Conservation (phyloP, 495 filamentous ascomycete genomes). For the Rhypophila decipiens region DNA sequence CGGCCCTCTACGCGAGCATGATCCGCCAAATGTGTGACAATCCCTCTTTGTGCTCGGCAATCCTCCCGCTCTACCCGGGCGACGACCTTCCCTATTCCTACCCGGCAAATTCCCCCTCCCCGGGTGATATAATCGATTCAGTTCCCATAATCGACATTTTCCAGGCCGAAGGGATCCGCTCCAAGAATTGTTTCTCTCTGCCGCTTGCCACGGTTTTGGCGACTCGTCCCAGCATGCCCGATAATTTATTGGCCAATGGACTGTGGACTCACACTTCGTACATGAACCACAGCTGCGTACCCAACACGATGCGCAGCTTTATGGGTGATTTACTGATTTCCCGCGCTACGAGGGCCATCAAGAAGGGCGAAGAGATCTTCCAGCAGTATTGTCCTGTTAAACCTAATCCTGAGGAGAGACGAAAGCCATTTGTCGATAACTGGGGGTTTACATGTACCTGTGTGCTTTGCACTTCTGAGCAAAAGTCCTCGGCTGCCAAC, state of each 20-base stretch:
- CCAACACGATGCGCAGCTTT: slow-evolving; percentile 47
- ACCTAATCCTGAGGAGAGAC: slow-evolving; percentile 10
- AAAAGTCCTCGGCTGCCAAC: slow-evolving; percentile 5
- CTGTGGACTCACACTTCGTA: slow-evolving; percentile 48
- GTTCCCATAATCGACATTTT: slow-evolving; percentile 47
- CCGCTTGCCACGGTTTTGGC: slow-evolving; percentile 34
- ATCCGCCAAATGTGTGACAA: slow-evolving; percentile 46
- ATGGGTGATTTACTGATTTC: slow-evolving; percentile 52
- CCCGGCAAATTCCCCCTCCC: slow-evolving; percentile 16
- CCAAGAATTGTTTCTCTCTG: slow-evolving; percentile 44
- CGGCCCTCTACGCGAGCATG: slow-evolving; percentile 36
- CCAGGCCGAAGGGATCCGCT: slow-evolving; percentile 38
- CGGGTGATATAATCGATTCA: slow-evolving; percentile 35
- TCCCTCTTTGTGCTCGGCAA: slow-evolving; percentile 32
- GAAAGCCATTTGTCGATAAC: slow-evolving; percentile 18
- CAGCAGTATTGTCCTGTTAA: slow-evolving; percentile 29
- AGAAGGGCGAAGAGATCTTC: slow-evolving; percentile 43
- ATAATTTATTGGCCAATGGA: slow-evolving; percentile 31
- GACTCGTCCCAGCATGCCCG: slow-evolving; percentile 17
- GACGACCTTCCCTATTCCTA: slow-evolving; percentile 7
- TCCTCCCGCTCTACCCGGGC: slow-evolving; percentile 42
- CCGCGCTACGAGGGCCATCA: slow-evolving; percentile 42
- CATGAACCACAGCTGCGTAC: slow-evolving; percentile 53
- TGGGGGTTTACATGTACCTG: slow-evolving; percentile 49
- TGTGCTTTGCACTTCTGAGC: slow-evolving; percentile 30